Evolutionary conservation across 1,139 yeast genomes (phyloP), one percentile per base, ranked within the genome.

Genomic region (Magnusiomyces suaveolens): DNA sequence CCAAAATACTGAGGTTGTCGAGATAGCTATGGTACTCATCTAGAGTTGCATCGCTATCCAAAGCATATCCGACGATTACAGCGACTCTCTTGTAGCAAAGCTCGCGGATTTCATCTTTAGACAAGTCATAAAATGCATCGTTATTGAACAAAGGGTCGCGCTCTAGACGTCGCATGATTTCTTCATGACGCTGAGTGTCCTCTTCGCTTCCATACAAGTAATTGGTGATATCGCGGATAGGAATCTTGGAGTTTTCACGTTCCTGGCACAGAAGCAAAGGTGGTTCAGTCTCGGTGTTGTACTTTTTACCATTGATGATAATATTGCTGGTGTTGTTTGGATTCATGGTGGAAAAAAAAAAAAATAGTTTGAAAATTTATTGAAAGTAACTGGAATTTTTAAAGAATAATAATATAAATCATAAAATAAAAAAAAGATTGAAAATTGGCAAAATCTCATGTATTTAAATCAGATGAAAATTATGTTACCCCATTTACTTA

Each of bases 201-300:
- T 70, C 71, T 55, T 77, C 75, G 51, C 77, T 72, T 3, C 84
- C 83, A 59, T 81, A 84, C 55, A 82, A 67, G 66, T 78, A 81
- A 56, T 76, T 71, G 52, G 80, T 78, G 59, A 79, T 62, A 60
- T 76, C 75, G 56, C 78, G 73, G 23, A 76, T 71, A 23, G 51
- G 32, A 60, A 81, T 72, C 55, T 69, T 64, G 25, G 81, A 77
- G 50, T 64, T 63, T 43, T 68, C 69, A 54, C 87, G 76, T 66
- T 81, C 86, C 56, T 70, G 68, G 12, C 69, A 72, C 65, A 77
- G 68, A 54, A 71, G 66, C 52, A 60, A 62, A 21, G 70, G 68
- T 12, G 74, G 72, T 58, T 68, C 72, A 24, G 71, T 66, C 58
- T 60, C 66, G 16, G 72, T 67, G 60, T 68, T 57, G 55, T 63